Evolutionary conservation across 768 basidiomycete species (phyloP), one percentile per base, ranked within the genome.

Genomic region (Ephemerocybe angulata): DNA sequence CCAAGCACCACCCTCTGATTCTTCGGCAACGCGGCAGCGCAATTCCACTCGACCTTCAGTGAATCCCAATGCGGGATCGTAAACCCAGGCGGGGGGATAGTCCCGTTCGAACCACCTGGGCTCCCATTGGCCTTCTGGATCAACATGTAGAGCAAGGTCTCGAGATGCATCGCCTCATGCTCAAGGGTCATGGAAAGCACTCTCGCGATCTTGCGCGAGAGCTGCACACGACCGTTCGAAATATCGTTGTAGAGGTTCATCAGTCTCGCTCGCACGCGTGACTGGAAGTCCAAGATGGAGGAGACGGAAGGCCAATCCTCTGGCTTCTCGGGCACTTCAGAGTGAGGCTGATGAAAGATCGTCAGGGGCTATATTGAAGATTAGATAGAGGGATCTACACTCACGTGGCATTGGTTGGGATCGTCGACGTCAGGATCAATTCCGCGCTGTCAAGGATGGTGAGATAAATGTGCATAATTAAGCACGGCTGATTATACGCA

Each of bases 401-500:
- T 50, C 69, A 93, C 92, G 65, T 98, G 93, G 58, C 90, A 90
- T 66, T 86, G 73, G 3, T 81, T 84, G 0, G 93, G 92, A 63
- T 97, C 90, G 56, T 97, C 90, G 24, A 98, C 93, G 62, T 87
- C 84, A 0, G 97, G 97, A 60, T 98, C 97, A 62, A 99, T 96
- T 7, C 97, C 97, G 33, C 97, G 84, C 86, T 95, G 66, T 52
- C 25, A n/a, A n/a, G n/a, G 51, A 22, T 37, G 40, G 37, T 55
- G 10, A 28, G 30, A 31, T 38, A 6, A 31, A 35, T 25, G 17
- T 30, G 5, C 24, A 44, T 22, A 10, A 13, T 25, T 13, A 13
- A 24, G 13, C n/a, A 7, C 7, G 27, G n/a, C 7, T 4, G 8
- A 22, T 24, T 24, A 25, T n/a, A n/a, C n/a, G 56, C 60, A 54